Base-by-base conservation (phyloP, 1,139 yeast species). In the Yamadazyma diospyri region DNA sequence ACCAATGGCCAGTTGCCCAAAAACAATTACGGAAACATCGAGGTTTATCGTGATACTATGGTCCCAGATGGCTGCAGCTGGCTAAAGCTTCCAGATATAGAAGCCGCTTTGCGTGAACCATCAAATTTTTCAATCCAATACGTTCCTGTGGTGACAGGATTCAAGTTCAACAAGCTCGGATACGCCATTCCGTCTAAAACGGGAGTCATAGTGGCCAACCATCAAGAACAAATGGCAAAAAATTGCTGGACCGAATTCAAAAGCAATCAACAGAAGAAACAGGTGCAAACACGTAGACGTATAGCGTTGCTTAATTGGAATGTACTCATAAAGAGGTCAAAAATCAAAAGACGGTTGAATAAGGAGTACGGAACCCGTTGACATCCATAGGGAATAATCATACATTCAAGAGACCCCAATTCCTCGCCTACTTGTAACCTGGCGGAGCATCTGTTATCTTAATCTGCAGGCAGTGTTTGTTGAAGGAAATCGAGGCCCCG, bases 81-180 rank as follows among this genome's bases (percentile, higher is more conserved):
- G 69, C 28, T 64, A 7, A 47, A 44, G 27, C 33, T 62, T 15
- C 31, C 56, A 4, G 39, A 46, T 25, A 50, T 62, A 8, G 65
- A 60, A 29, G 30, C 32, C 6, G 51, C 58, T 5, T 37, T 61
- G 4, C 16, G 22, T 14, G 39, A 46, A 28, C 43, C 34, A 5
- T 34, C 33, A 7, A 39, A 31, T 9, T 25, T 38, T 4, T 34
- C 8, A 4, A 39, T 59, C 1, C 47, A 53, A 6, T 61, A 36
- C 41, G 63, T 60, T 7, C 59, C 69, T 1, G 69, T 64, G 2
- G 66, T 64, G 1, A 50, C 50, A 6, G 69, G 69, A 0, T 64
- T 64, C 35, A 45, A 41, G 10, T 61, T 61, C 39, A 46, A 43
- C 11, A 51, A 53, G 33, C 41, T 46, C 2, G 60, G 61, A 3